These are phyloP conservation scores for Sporothrix variecibatus DNA, from an alignment of 2,329 filamentous ascomycete species.

Conservation along the genomic window DNA sequence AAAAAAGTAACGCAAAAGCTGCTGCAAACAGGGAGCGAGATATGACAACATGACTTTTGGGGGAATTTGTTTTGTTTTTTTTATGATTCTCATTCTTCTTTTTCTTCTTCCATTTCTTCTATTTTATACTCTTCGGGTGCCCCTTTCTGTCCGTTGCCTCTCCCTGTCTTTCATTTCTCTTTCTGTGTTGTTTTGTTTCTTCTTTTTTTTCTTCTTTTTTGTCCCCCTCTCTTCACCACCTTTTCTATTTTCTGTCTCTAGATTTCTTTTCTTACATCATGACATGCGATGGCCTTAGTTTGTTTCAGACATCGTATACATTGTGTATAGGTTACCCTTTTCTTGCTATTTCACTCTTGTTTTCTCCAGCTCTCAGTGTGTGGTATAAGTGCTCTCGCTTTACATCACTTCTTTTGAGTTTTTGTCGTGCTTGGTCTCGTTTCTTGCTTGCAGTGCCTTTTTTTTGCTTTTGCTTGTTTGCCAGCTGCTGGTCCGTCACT, in stretches of 20 bases:
- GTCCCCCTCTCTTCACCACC: neutral
- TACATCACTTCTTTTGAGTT: neutral
- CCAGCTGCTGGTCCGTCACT: neutral
- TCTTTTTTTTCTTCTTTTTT: constrained; percentile 4
- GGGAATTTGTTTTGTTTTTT: constrained; percentile 13
- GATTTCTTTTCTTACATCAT: constrained; percentile 34
- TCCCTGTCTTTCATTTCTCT: constrained; percentile 7
- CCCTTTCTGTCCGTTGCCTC: neutral
- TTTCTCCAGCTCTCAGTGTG: neutral
- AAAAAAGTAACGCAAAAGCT: constrained; percentile 21
- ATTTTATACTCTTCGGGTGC: neutral
- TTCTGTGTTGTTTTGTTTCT: neutral
- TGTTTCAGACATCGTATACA: constrained; percentile 36
- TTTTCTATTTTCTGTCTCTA: constrained; percentile 21
- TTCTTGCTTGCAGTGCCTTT: neutral
- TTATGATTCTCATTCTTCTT: neutral
- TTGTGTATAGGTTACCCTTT: constrained; percentile 21
- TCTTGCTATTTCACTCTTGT: neutral
- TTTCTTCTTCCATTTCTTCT: neutral
- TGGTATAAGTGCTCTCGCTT: neutral
- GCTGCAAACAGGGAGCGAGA: constrained; percentile 19
- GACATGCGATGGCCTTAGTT: constrained; percentile 34
- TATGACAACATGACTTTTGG: constrained; percentile 17
- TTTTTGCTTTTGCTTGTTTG: neutral
- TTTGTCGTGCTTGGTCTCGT: neutral